A percentile compares a stretch with the other conserved stretches of the same genome.
Conservation (phyloP, 1,284 basidiomycete genomes). For the Neonothopanus nambi region DNA sequence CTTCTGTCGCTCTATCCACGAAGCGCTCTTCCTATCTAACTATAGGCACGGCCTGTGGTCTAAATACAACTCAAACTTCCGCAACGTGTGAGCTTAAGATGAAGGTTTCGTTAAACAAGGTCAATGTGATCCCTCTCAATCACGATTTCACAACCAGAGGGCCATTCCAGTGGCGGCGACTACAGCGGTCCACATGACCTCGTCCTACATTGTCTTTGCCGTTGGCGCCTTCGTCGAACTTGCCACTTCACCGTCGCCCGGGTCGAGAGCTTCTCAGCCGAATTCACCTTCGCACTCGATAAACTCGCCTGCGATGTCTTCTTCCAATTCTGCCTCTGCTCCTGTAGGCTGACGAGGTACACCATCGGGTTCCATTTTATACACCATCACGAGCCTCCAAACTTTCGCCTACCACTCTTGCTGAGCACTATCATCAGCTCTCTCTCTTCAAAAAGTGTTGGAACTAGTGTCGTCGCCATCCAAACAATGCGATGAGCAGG, state of each 20-base stretch:
- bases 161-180: slow-evolving; percentile 27
- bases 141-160: slow-evolving; percentile 18
- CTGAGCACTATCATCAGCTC: slow-evolving; percentile 64
- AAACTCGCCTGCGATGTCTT: not conserved
- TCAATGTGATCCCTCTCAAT: not conserved
- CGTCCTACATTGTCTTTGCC: slow-evolving; percentile 59
- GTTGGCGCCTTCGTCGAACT: slow-evolving; percentile 54
- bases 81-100: not conserved
- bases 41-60: not conserved
- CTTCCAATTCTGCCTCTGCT: not conserved
- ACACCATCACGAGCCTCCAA: not conserved
- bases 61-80: not conserved
- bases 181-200: slow-evolving; percentile 52
- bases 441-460: slow-evolving; percentile 59
- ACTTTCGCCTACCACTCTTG: slow-evolving; percentile 28
- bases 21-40: slow-evolving; percentile 3
- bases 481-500: slow-evolving; percentile 55
- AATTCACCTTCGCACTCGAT: not conserved
- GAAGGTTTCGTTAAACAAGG: slow-evolving; percentile 8
- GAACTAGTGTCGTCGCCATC: slow-evolving; percentile 65
- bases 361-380: too few species aligned
- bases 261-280: not conserved
- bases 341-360: too few species aligned
- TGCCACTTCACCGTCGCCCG: too few species aligned
- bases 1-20: slow-evolving; percentile 8